phyloP scores from a whole-genome alignment of 805 yeast genomes.

The Candida ficus region DNA sequence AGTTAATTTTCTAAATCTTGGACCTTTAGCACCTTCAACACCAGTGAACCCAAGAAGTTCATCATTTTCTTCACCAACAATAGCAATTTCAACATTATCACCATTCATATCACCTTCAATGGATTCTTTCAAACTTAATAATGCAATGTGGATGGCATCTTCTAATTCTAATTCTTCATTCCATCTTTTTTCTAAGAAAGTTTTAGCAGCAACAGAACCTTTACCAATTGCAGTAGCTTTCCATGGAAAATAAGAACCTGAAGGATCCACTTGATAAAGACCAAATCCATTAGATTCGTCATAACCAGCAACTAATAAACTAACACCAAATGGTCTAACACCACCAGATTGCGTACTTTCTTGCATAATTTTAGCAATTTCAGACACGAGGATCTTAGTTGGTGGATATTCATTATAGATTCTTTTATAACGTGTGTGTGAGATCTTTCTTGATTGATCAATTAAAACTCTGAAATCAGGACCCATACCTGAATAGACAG shows the following conservation, averaged over 20 bases:
- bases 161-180: slow-evolving; percentile 94
- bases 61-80: slow-evolving; percentile 80
- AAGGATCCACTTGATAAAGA: slow-evolving; percentile 95
- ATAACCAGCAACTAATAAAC: slow-evolving; percentile 88
- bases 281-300: slow-evolving; percentile 73
- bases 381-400: slow-evolving; percentile 87
- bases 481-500: slow-evolving; percentile 98
- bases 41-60: slow-evolving; percentile 83
- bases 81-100: slow-evolving; percentile 87
- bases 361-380: slow-evolving; percentile 94
- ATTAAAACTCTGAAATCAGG: slow-evolving; percentile 95
- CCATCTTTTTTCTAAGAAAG: slow-evolving; percentile 97
- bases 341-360: slow-evolving; percentile 99
- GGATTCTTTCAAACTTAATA: slow-evolving; percentile 89
- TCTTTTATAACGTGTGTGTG: slow-evolving; percentile 90
- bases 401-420: slow-evolving; percentile 97
- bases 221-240: slow-evolving; percentile 99
- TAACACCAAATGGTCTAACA: slow-evolving; percentile 98
- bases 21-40: slow-evolving; percentile 71
- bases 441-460: slow-evolving; percentile 88
- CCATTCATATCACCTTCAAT: slow-evolving; percentile 98
- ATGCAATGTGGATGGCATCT: slow-evolving; percentile 96
- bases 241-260: slow-evolving; percentile 98
- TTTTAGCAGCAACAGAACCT: slow-evolving; percentile 93
- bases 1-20: slow-evolving; percentile 78